Evolutionary conservation across 2,329 filamentous ascomycete genomes (phyloP).

Genomic region (Colletotrichum sp.): DNA sequence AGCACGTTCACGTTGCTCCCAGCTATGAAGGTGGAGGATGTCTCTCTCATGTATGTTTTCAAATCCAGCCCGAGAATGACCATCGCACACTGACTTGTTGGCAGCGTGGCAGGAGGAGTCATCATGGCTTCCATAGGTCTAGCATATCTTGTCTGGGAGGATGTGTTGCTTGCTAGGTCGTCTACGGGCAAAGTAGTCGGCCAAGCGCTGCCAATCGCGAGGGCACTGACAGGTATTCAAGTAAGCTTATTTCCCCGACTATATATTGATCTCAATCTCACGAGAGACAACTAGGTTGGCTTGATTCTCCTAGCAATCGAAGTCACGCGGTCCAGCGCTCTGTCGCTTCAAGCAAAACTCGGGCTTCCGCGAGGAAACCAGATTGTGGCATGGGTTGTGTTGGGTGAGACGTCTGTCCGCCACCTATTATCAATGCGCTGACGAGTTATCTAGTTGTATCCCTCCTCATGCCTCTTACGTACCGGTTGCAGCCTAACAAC

Average conservation of each 20-base stretch:
- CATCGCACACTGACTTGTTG: conserved; percentile 23
- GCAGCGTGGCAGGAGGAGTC: conserved; percentile 73
- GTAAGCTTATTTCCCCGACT: conserved; percentile 37
- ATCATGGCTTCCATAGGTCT: conserved; percentile 80
- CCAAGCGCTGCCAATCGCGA: conserved; percentile 45
- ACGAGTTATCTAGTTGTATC: conserved; percentile 64
- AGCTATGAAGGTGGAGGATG: conserved; percentile 82
- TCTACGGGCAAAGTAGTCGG: neutral
- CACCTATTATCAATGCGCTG: neutral
- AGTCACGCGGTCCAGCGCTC: conserved; percentile 85
- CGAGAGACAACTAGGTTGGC: conserved; percentile 59
- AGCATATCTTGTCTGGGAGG: conserved; percentile 81
- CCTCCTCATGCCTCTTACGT: conserved; percentile 79
- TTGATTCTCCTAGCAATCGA: conserved; percentile 81
- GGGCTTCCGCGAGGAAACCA: conserved; percentile 90
- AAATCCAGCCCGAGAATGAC: neutral
- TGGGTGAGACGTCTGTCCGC: conserved; percentile 57
- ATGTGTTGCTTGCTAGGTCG: conserved; percentile 38
- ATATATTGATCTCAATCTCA: conserved; percentile 13
- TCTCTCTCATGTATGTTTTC: conserved; percentile 71
- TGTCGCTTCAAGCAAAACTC: conserved; percentile 82
- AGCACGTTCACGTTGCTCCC: conserved; percentile 89
- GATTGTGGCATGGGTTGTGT: conserved; percentile 80
- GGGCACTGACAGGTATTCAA: conserved; percentile 70
- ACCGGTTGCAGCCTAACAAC: conserved; percentile 78